Percentiles rank a stretch among this genome's conserved stretches.
These are phyloP conservation scores for Limtongia smithiae DNA, from an alignment of 805 yeast genomes.

Conservation along the genomic window DNA sequence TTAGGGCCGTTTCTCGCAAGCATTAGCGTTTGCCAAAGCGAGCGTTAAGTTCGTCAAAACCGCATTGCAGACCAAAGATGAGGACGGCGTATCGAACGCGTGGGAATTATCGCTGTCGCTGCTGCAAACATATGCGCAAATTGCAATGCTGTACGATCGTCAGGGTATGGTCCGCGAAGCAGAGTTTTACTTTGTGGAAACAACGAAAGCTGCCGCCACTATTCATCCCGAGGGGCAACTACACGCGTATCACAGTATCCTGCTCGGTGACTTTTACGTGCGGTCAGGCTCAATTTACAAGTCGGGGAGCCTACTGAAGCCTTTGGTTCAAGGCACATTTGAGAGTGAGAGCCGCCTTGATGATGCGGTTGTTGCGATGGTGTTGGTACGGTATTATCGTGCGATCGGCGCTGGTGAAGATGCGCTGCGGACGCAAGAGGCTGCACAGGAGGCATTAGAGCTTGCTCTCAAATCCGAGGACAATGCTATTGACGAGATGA, in stretches of 20 bases:
- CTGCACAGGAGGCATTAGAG: background rate
- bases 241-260: slow-evolving; percentile 25
- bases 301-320: slow-evolving; percentile 3
- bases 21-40: slow-evolving; percentile 15
- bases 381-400: slow-evolving; percentile 1
- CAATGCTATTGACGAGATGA: slow-evolving; percentile 1
- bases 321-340: background rate
- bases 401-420: background rate
- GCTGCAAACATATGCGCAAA: slow-evolving; percentile 32
- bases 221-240: slow-evolving; percentile 10
- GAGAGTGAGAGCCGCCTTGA: background rate
- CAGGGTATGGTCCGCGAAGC: slow-evolving; percentile 43
- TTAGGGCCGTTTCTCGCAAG: slow-evolving; percentile 8
- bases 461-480: background rate
- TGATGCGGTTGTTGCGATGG: background rate
- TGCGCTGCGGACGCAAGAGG: slow-evolving; percentile 2
- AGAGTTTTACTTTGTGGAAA: slow-evolving; percentile 38
- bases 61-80: background rate
- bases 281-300: slow-evolving; percentile 17
- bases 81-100: background rate
- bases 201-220: slow-evolving; percentile 33
- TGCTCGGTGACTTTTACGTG: slow-evolving; percentile 20
- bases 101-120: slow-evolving; percentile 6
- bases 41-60: slow-evolving; percentile 7
- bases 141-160: slow-evolving; percentile 30